Evolutionary conservation across 208 protist species (phyloP).

Genomic region (Trypanosomatidae sp.): DNA sequence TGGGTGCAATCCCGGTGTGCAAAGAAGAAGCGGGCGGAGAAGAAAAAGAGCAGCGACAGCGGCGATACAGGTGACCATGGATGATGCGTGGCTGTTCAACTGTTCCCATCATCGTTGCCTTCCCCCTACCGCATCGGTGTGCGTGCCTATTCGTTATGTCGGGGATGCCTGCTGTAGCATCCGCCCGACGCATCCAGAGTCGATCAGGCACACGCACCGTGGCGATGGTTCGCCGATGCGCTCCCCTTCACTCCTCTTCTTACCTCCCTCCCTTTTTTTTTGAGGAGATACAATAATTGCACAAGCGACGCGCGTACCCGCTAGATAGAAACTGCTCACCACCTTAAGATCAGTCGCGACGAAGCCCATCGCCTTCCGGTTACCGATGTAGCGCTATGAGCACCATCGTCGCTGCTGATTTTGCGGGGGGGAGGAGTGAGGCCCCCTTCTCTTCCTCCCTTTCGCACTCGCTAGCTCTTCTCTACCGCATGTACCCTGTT

Average conservation of each 20-base stretch:
- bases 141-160: background rate
- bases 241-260: background rate
- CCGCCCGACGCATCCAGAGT: background rate
- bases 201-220: background rate
- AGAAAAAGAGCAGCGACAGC: background rate
- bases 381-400: background rate
- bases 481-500: background rate
- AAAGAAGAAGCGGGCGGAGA: background rate
- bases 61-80: background rate
- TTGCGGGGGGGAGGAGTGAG: background rate
- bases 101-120: background rate
- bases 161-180: too few relatives aligned
- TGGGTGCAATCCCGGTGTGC: background rate
- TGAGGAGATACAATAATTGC: background rate
- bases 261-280: background rate
- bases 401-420: background rate
- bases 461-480: background rate
- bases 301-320: background rate
- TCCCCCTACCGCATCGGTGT: background rate
- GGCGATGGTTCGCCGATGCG: background rate
- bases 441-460: background rate
- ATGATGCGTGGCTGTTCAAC: background rate
- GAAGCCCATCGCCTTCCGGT: background rate
- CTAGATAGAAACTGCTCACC: background rate
- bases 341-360: background rate